A percentile compares a stretch with the other conserved stretches of the same genome.
Evolutionary conservation across 148 eudicot species (phyloP).

Genomic region (Spergularia bocconei): DNA sequence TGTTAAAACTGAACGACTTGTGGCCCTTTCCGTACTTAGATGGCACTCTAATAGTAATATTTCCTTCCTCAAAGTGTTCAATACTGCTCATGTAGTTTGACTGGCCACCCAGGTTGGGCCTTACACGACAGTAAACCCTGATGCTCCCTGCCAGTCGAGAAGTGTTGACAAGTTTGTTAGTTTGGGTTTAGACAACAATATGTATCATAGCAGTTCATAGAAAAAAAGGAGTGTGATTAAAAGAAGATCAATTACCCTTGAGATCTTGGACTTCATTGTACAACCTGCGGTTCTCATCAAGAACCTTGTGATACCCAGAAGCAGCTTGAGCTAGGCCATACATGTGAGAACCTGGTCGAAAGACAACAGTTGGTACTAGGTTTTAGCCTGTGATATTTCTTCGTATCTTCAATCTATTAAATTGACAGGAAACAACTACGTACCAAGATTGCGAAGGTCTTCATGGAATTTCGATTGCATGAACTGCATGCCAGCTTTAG

Average conservation of each 20-base stretch:
- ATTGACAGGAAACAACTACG: slow-evolving; percentile 16
- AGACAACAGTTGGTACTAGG: background rate
- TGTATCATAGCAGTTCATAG: background rate
- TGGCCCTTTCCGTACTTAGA: slow-evolving; percentile 79
- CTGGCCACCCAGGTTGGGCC: slow-evolving; percentile 77
- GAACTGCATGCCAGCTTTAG: slow-evolving; percentile 89
- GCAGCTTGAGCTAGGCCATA: slow-evolving; percentile 93
- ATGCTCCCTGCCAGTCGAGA: slow-evolving; percentile 62
- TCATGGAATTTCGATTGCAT: slow-evolving; percentile 88
- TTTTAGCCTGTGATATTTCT: background rate
- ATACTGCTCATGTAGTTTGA: slow-evolving; percentile 49
- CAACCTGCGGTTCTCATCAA: slow-evolving; percentile 88
- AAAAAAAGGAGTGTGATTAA: background rate
- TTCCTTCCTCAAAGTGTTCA: slow-evolving; percentile 83
- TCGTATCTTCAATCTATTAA: background rate
- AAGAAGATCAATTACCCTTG: slow-evolving; percentile 52
- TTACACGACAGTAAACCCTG: slow-evolving; percentile 93
- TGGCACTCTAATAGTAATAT: slow-evolving; percentile 60
- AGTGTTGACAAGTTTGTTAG: slow-evolving; percentile 3
- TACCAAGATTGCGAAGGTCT: slow-evolving; percentile 84
- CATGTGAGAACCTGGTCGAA: slow-evolving; percentile 62
- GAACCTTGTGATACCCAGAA: slow-evolving; percentile 93
- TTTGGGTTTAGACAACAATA: background rate
- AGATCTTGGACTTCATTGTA: slow-evolving; percentile 98
- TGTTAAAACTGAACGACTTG: slow-evolving; percentile 81